These are phyloP conservation scores for Sarocladium oryzae DNA, from an alignment of 2,329 filamentous ascomycete species.

Conservation along the genomic window DNA sequence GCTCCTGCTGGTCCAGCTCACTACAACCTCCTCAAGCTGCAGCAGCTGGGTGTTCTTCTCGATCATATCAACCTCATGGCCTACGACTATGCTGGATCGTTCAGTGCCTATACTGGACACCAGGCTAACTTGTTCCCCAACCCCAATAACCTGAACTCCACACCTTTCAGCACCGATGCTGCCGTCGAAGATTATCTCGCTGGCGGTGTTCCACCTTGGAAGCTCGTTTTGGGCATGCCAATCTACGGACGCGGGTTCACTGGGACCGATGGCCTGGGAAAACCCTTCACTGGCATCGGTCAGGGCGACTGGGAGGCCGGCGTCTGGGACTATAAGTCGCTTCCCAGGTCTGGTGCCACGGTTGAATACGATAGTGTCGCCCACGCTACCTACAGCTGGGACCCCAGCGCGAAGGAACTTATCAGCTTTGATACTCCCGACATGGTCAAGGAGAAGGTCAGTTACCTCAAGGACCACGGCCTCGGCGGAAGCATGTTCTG, in stretches of 20 bases:
- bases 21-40: slow-evolving; percentile 42
- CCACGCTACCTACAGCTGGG: slow-evolving; percentile 66
- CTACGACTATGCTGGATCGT: slow-evolving; percentile 72
- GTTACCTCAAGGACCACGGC: slow-evolving; percentile 54
- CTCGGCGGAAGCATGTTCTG: slow-evolving; percentile 82
- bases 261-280: slow-evolving; percentile 56
- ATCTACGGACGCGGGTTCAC: slow-evolving; percentile 34
- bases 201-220: slow-evolving; percentile 54
- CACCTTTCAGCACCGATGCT: slow-evolving; percentile 62
- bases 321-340: slow-evolving; percentile 74
- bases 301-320: slow-evolving; percentile 66
- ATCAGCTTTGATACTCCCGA: slow-evolving; percentile 65
- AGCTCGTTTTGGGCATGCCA: slow-evolving; percentile 74
- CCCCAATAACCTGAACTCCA: slow-evolving; percentile 45
- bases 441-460: slow-evolving; percentile 55
- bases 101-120: slow-evolving; percentile 58
- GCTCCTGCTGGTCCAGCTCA: slow-evolving; percentile 42
- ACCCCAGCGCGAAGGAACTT: slow-evolving; percentile 52
- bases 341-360: slow-evolving; percentile 55
- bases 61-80: slow-evolving; percentile 65
- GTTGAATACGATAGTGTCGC: slow-evolving; percentile 51
- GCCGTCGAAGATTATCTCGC: slow-evolving; percentile 61
- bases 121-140: slow-evolving; percentile 64
- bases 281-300: slow-evolving; percentile 57
- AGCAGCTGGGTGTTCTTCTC: slow-evolving; percentile 39